Conservation (phyloP, 75 land plant genomes). For the Selaginella tamariscina region DNA sequence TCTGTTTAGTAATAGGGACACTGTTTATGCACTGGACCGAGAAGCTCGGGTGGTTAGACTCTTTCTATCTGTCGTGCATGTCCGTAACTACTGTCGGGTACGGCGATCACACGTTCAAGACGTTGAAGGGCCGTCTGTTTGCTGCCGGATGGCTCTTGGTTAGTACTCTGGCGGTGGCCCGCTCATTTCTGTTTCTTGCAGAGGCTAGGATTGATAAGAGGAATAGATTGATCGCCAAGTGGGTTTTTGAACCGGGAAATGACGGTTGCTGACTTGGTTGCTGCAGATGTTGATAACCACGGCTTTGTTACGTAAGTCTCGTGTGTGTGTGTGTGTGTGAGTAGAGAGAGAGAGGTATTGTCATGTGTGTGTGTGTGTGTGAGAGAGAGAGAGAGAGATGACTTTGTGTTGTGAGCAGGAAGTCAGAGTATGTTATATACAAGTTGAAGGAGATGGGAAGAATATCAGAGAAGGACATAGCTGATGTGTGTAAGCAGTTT, state of each 20-base stretch:
- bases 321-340: not conserved
- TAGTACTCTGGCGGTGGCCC: slow-evolving; percentile 72
- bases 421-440: slow-evolving; percentile 58
- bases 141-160: slow-evolving; percentile 69
- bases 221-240: slow-evolving; percentile 59
- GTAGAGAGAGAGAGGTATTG: too few species aligned
- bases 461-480: slow-evolving; percentile 34
- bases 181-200: slow-evolving; percentile 63
- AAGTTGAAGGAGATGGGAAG: slow-evolving; percentile 65
- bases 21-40: slow-evolving; percentile 46
- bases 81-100: slow-evolving; percentile 89
- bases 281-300: slow-evolving; percentile 73
- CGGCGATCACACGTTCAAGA: slow-evolving; percentile 59
- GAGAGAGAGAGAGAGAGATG: too few species aligned
- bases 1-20: slow-evolving; percentile 51
- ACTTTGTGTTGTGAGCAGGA: slow-evolving; percentile 24
- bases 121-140: slow-evolving; percentile 49
- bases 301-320: slow-evolving; percentile 61
- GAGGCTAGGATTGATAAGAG: slow-evolving; percentile 73
- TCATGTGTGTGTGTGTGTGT: not conserved
- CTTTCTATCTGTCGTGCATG: slow-evolving; percentile 82
- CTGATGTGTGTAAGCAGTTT: slow-evolving; percentile 45
- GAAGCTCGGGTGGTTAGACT: slow-evolving; percentile 50
- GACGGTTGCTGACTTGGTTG: slow-evolving; percentile 62
- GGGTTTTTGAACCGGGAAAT: slow-evolving; percentile 54